Evolutionary conservation across 2,329 filamentous ascomycete genomes (phyloP), one percentile per base, ranked within the genome.

Genomic region (Claviceps purpurea): DNA sequence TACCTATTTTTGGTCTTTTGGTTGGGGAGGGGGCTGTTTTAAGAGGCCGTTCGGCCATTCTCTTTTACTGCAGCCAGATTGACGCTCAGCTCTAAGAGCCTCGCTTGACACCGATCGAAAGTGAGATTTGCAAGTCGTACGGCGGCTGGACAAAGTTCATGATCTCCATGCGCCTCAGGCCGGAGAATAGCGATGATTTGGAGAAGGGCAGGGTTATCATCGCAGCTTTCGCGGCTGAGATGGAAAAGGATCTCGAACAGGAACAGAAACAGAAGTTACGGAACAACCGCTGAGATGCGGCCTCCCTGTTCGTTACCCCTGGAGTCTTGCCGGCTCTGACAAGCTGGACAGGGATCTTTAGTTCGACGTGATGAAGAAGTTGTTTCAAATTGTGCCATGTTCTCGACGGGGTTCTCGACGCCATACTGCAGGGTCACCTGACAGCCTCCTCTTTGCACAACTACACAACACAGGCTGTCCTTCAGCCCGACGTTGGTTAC

Each of bases 81-180:
- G 18, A 47, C 39, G 16, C 5, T n/a, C 24, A 7, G 2, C 30
- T 7, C 22, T n/a, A 5, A 52, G 51, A 52, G n/a, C 51, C 51
- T n/a, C 41, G 24, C 13, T 24, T 52, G 47, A 50, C 11, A 22
- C 10, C 48, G 22, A 4, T 37, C 20, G 51, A 50, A 42, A 47
- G 51, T 14, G 20, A 46, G 5, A 46, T 52, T 14, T 24, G 51
- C 40, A 49, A 13, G 11, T 42, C 40, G 2, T 52, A 52, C 42
- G 51, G 51, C 18, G 47, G 51, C 11, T 52, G 51, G 51, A 52
- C 42, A 22, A 52, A 50, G 8, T 52, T 52, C 24, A 52, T 52
- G 42, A 2, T 2, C 2, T 45, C 47, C 37, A 26, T 46, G 34
- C 42, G 47, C 22, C 51, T 52, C 34, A 52, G 50, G 42, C 51